These are phyloP conservation scores for Penicillium canescens DNA, from an alignment of 495 filamentous ascomycete genomes.

Conservation along the genomic window DNA sequence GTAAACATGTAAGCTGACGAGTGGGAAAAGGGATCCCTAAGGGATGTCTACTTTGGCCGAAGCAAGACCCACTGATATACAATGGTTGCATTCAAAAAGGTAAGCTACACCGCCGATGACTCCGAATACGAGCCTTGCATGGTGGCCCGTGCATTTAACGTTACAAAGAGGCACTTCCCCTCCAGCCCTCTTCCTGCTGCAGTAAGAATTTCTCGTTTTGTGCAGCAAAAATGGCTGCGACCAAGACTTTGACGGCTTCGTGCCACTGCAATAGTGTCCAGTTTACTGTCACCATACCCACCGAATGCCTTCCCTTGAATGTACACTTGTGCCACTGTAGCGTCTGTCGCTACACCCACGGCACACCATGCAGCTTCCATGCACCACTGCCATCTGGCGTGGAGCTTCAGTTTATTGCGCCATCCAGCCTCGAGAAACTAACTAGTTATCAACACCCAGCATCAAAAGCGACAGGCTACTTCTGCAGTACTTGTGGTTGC, in stretches of 20 bases:
- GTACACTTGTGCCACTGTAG: slow-evolving; percentile 62
- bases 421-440: slow-evolving; percentile 27
- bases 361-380: slow-evolving; percentile 54
- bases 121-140: not conserved
- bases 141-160: not conserved
- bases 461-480: slow-evolving; percentile 27
- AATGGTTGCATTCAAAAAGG: not conserved
- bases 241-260: slow-evolving; percentile 32
- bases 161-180: not conserved
- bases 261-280: slow-evolving; percentile 56
- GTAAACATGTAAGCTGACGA: too few species aligned
- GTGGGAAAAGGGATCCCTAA: too few species aligned
- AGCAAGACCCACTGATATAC: too few species aligned
- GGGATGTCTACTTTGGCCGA: too few species aligned
- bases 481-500: slow-evolving; percentile 48
- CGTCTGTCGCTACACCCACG: slow-evolving; percentile 59
- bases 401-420: slow-evolving; percentile 29
- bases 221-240: not conserved
- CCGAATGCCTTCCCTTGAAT: slow-evolving; percentile 25
- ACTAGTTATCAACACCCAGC: slow-evolving; percentile 32
- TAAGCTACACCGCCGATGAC: not conserved
- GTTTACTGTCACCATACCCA: slow-evolving; percentile 26
- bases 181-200: not conserved
- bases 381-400: slow-evolving; percentile 39
- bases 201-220: not conserved